phyloP scores from a whole-genome alignment of 2,329 filamentous ascomycete genomes.

The Aureobasidium sp. region DNA sequence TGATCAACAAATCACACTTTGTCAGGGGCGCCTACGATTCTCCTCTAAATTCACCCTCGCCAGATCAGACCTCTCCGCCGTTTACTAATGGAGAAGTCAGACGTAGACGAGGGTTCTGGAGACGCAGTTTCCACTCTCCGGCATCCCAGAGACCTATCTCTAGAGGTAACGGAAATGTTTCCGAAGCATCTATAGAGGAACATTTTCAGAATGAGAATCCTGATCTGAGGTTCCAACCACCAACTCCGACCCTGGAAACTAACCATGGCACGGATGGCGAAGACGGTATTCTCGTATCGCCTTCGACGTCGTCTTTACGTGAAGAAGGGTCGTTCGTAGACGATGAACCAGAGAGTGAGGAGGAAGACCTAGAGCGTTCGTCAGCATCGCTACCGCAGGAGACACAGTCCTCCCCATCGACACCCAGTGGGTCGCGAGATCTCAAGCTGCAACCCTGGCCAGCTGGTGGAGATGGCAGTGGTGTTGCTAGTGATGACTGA shows the following conservation, averaged over 20 bases:
- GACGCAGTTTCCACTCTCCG: constrained; percentile 21
- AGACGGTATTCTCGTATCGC: background rate
- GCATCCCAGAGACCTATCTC: background rate
- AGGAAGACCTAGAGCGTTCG: constrained; percentile 10
- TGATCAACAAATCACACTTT: constrained; percentile 28
- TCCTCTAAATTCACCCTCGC: constrained; percentile 28
- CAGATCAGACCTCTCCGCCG: constrained; percentile 24
- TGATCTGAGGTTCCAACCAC: constrained; percentile 25
- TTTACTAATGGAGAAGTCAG: constrained; percentile 13
- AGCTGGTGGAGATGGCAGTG: background rate
- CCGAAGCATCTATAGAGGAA: constrained; percentile 17
- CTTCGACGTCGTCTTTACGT: background rate
- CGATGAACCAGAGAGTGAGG: constrained; percentile 12
- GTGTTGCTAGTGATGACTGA: background rate
- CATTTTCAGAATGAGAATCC: constrained; percentile 22
- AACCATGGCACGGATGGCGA: constrained; percentile 14
- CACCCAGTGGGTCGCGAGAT: constrained; percentile 34
- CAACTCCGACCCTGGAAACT: constrained; percentile 23
- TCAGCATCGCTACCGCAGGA: constrained; percentile 17
- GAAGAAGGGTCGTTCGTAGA: constrained; percentile 12
- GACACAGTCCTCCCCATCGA: constrained; percentile 36
- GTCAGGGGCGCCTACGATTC: constrained; percentile 25
- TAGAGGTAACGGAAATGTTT: constrained; percentile 15
- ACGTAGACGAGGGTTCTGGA: constrained; percentile 17
- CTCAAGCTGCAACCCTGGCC: background rate